Evolutionary conservation across 2,329 filamentous ascomycete species (phyloP).

Genomic region (Endoconidiophora laricicola): DNA sequence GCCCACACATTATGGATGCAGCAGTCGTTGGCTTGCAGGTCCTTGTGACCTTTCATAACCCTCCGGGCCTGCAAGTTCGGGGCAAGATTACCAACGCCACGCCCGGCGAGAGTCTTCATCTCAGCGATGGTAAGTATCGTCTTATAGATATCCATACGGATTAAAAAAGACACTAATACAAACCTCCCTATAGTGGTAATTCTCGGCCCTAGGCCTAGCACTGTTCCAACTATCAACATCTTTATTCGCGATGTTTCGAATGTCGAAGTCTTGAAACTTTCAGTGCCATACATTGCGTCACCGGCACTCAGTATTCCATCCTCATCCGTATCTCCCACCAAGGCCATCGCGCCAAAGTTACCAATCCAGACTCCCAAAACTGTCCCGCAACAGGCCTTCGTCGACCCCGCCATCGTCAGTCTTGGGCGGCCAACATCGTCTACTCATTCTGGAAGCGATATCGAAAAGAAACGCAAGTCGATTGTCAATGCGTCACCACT

Average conservation of each 20-base stretch:
- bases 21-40: slow-evolving; percentile 65
- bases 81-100: slow-evolving; percentile 55
- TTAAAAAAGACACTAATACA: no score
- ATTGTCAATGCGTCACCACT: not conserved
- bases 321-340: slow-evolving; percentile 20
- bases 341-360: not conserved
- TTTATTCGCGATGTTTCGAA: slow-evolving; percentile 30
- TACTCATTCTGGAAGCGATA: slow-evolving; percentile 4
- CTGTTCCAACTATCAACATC: slow-evolving; percentile 14
- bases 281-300: slow-evolving; percentile 15
- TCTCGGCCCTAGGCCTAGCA: slow-evolving; percentile 1
- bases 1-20: slow-evolving; percentile 16
- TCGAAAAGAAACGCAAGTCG: slow-evolving; percentile 3
- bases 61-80: slow-evolving; percentile 45
- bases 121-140: slow-evolving; percentile 48
- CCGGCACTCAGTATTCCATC: slow-evolving; percentile 11
- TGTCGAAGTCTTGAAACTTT: slow-evolving; percentile 19
- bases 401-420: slow-evolving; percentile 73
- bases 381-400: slow-evolving; percentile 28
- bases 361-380: not conserved
- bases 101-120: slow-evolving; percentile 48
- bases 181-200: not conserved
- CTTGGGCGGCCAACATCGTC: slow-evolving; percentile 23
- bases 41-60: slow-evolving; percentile 51
- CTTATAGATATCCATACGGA: no score